Conservation (phyloP, 306 rosid genomes). For the Begonia loranthoides region DNA sequence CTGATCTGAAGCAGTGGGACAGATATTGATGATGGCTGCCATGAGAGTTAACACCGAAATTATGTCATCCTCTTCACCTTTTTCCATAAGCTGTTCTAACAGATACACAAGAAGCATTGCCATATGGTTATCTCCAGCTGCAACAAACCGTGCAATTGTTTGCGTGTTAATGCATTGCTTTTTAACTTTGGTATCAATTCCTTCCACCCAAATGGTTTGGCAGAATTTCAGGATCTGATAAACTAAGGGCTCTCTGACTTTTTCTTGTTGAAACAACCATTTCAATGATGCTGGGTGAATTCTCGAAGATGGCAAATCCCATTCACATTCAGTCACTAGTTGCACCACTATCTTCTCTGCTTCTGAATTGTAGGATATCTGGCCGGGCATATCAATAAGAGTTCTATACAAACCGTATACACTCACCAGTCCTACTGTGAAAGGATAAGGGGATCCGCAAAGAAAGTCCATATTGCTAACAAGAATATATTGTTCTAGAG, state of each 20-base stretch:
- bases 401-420: conserved; percentile 65
- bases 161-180: conserved; percentile 24
- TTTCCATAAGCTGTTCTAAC: conserved; percentile 44
- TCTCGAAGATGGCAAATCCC: conserved; percentile 65
- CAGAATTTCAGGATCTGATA: conserved; percentile 63
- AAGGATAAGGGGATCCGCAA: conserved; percentile 22
- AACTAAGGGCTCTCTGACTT: conserved; percentile 31
- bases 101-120: conserved; percentile 50
- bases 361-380: conserved; percentile 53
- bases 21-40: conserved; percentile 26
- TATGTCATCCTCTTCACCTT: conserved; percentile 43
- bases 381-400: conserved; percentile 39
- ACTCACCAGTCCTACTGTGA: conserved; percentile 43
- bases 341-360: conserved; percentile 62
- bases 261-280: conserved; percentile 92
- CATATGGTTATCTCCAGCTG: conserved; percentile 52
- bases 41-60: conserved; percentile 35
- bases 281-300: conserved; percentile 57
- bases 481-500: conserved; percentile 73
- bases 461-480: conserved; percentile 35
- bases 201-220: conserved; percentile 29
- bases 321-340: conserved; percentile 38
- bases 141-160: conserved; percentile 59
- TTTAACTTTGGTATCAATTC: conserved; percentile 15
- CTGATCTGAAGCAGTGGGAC: conserved; percentile 52